Evolutionary conservation across 495 filamentous ascomycete genomes (phyloP).

Genomic region (Usnea hakonensis): DNA sequence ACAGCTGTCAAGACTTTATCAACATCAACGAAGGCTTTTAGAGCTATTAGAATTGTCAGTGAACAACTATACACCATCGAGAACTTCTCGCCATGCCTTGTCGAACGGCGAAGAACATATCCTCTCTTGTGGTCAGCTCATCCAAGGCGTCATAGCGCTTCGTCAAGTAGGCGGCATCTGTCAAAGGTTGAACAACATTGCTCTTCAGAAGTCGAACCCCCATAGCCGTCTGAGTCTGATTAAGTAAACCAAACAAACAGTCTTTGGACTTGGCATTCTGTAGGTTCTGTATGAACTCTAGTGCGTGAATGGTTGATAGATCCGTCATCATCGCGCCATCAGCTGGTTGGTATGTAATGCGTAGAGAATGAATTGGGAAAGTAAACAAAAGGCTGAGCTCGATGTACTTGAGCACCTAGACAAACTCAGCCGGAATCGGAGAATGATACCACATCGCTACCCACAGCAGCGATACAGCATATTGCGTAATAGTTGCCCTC

Average conservation of each 20-base stretch:
- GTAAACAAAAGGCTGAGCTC: slow-evolving; percentile 55
- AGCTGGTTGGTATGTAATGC: slow-evolving; percentile 80
- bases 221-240: slow-evolving; percentile 81
- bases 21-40: slow-evolving; percentile 66
- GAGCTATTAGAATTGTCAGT: slow-evolving; percentile 35
- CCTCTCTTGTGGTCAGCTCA: slow-evolving; percentile 74
- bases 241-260: slow-evolving; percentile 75
- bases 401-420: slow-evolving; percentile 72
- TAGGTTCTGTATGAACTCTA: slow-evolving; percentile 87
- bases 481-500: slow-evolving; percentile 83
- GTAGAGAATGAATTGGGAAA: slow-evolving; percentile 70
- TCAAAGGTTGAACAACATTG: slow-evolving; percentile 86
- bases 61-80: background rate
- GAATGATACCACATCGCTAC: slow-evolving; percentile 23
- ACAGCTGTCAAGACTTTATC: slow-evolving; percentile 60
- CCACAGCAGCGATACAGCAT: slow-evolving; percentile 81
- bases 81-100: slow-evolving; percentile 38
- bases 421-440: slow-evolving; percentile 17
- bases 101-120: slow-evolving; percentile 74
- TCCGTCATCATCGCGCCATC: slow-evolving; percentile 95
- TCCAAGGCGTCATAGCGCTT: slow-evolving; percentile 76
- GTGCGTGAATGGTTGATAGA: slow-evolving; percentile 68
- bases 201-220: slow-evolving; percentile 71
- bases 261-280: slow-evolving; percentile 65
- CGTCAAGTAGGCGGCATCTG: slow-evolving; percentile 51